Conservation (phyloP, 345 rosid genomes). For the Eucalyptus polyanthemos region DNA sequence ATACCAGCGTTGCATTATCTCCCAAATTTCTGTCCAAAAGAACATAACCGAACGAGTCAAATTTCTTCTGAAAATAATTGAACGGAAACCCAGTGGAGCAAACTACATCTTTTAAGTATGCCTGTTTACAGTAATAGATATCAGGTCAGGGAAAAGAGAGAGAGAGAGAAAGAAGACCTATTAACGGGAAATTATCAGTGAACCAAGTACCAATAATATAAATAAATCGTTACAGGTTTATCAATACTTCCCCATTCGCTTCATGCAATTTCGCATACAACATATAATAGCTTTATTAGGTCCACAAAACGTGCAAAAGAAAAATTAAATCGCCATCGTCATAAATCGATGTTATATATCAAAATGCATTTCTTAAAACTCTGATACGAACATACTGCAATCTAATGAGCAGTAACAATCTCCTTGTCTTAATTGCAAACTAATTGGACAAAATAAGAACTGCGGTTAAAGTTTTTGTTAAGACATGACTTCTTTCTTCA, state of each 20-base stretch:
- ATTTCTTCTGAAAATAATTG: background rate
- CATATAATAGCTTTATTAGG: background rate
- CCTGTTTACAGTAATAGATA: background rate
- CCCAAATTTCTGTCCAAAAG: background rate
- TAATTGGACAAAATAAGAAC: background rate
- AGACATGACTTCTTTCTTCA: background rate
- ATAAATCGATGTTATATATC: no score
- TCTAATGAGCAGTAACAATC: no score
- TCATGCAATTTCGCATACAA: background rate
- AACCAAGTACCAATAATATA: no score
- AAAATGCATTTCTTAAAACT: no score
- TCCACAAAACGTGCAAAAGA: background rate
- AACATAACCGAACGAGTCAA: background rate
- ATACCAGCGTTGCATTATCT: background rate
- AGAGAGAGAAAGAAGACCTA: background rate
- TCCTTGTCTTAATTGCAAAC: background rate
- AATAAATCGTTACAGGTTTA: no score
- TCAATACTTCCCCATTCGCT: no score
- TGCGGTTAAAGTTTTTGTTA: background rate
- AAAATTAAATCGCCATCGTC: no score
- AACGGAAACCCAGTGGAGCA: background rate
- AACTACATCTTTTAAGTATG: background rate
- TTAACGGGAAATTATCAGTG: no score
- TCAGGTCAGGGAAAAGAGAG: background rate
- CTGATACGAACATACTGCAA: no score